A percentile compares a stretch with the other conserved stretches of the same genome.
These are phyloP conservation scores for Eimeria falciformis DNA, from an alignment of 169 alveolate genomes.

Conservation along the genomic window DNA sequence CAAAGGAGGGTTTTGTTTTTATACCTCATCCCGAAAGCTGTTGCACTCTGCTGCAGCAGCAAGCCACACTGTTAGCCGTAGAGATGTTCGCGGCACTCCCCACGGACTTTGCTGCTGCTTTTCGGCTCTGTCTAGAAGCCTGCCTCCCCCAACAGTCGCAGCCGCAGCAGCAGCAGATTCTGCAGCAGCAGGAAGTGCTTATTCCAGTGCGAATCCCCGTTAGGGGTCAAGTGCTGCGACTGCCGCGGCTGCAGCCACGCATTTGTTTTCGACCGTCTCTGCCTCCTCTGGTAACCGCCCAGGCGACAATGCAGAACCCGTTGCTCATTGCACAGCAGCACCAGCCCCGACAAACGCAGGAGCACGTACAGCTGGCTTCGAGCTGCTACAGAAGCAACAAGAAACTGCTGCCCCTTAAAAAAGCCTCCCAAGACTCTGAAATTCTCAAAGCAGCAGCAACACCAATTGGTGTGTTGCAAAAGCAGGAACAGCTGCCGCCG, in stretches of 20 bases:
- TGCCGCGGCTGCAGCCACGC: conserved; percentile 33
- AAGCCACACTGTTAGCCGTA: conserved; percentile 24
- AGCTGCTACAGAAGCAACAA: neutral
- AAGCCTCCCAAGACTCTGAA: neutral
- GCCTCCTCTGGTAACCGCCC: conserved; percentile 49
- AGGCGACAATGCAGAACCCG: conserved; percentile 52
- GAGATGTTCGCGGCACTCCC: conserved; percentile 51
- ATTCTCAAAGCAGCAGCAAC: neutral
- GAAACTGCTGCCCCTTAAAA: neutral
- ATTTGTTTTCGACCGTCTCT: conserved; percentile 21
- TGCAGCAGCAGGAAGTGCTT: neutral
- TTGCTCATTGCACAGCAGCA: neutral
- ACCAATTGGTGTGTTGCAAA: neutral
- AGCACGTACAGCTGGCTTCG: neutral
- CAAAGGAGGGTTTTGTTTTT: conserved; percentile 14
- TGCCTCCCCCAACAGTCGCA: neutral
- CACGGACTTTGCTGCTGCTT: conserved; percentile 26
- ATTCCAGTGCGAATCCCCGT: conserved; percentile 26
- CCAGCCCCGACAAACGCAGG: neutral
- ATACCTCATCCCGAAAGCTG: conserved; percentile 61
- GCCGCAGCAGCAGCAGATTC: neutral
- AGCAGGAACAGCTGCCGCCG: neutral
- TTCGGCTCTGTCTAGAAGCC: conserved; percentile 36
- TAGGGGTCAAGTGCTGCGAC: conserved; percentile 44
- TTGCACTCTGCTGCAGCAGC: conserved; percentile 46